phyloP scores from a whole-genome alignment of 2,329 filamentous ascomycete genomes.

The Aspergillus pseudotamarii region DNA sequence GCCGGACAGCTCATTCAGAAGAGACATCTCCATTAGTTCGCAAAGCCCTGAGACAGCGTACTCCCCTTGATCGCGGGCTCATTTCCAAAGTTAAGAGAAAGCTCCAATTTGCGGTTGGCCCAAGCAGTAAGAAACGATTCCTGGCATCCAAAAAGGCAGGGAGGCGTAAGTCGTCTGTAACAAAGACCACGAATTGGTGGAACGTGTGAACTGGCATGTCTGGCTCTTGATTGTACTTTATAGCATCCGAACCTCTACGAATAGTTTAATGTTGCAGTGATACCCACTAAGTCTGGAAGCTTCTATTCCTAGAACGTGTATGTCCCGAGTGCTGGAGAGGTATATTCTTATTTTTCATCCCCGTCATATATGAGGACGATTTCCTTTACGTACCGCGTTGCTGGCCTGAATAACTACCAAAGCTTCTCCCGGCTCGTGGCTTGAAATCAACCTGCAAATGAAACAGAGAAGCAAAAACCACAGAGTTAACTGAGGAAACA shows the following conservation, averaged over 20 bases:
- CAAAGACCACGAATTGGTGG: background rate
- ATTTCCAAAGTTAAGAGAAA: background rate
- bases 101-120: background rate
- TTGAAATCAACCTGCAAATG: background rate
- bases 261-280: background rate
- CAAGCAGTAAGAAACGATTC: background rate
- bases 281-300: background rate
- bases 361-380: rapidly evolving
- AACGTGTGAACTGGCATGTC: background rate
- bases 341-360: background rate
- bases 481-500: background rate
- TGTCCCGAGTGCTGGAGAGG: background rate
- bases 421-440: background rate
- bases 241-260: background rate
- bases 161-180: background rate
- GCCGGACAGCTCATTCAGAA: background rate
- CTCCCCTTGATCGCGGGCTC: background rate
- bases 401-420: background rate
- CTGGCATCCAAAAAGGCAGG: background rate
- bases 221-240: background rate
- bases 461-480: no score
- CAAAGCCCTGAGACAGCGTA: background rate
- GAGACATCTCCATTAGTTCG: background rate
- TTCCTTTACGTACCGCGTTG: background rate
- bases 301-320: background rate